phyloP scores from a whole-genome alignment of 2,329 filamentous ascomycete genomes.

The Tolypocladium inflatum region DNA sequence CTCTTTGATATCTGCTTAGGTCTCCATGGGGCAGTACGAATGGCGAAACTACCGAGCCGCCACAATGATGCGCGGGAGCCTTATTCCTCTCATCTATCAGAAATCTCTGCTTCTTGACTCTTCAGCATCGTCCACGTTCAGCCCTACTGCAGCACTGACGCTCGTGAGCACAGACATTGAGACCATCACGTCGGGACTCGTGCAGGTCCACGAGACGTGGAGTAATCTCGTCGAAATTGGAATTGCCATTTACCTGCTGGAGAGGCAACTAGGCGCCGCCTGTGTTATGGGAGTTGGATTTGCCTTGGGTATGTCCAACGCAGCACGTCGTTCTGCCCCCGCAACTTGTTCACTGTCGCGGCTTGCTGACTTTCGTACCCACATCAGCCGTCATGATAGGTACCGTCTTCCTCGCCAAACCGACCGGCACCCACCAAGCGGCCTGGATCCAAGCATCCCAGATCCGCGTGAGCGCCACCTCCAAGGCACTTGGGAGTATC shows the following conservation, averaged over 20 bases:
- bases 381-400: constrained; percentile 20
- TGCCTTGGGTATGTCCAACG: constrained; percentile 23
- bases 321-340: neutral
- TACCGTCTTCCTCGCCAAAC: constrained; percentile 16
- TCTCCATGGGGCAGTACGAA: constrained; percentile 13
- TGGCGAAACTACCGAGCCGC: constrained; percentile 13
- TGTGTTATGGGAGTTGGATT: constrained; percentile 32
- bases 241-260: constrained; percentile 16
- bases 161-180: constrained; percentile 18
- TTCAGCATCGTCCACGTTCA: constrained; percentile 2
- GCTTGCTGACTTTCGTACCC: constrained; percentile 8
- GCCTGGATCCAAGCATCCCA: constrained; percentile 41
- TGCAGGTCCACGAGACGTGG: constrained; percentile 12
- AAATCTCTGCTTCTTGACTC: constrained; percentile 12
- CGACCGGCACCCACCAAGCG: constrained; percentile 22
- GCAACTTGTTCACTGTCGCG: neutral
- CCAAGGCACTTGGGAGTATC: constrained; percentile 36
- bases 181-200: constrained; percentile 11
- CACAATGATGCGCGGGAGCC: constrained; percentile 15
- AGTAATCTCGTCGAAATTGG: constrained; percentile 14
- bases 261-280: constrained; percentile 27
- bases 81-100: constrained; percentile 15
- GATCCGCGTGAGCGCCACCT: constrained; percentile 35
- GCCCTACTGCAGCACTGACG: constrained; percentile 12
- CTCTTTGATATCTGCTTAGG: constrained; percentile 1